Evolutionary conservation across 2,329 filamentous ascomycete genomes (phyloP), one percentile per base, ranked within the genome.

Genomic region (Colletotrichum spaethianum): DNA sequence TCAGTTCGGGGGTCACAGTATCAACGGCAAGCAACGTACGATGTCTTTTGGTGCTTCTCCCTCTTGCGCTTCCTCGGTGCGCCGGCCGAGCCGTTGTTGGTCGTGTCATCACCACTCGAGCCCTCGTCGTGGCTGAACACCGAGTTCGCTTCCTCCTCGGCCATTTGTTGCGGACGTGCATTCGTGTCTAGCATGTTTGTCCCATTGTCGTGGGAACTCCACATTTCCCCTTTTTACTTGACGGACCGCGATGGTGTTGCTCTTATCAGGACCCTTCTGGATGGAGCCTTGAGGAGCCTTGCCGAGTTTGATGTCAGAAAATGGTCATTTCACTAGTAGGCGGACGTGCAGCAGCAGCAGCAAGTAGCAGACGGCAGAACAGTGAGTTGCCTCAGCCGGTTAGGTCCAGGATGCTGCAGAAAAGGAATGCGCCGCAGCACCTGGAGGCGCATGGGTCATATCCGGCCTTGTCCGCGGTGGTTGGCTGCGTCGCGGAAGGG

Each of bases 41-140:
- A 84, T 67, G 82, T 83, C 80, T 84, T 84, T 67, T 83, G 81
- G 72, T 84, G 80, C 71, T 81, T 82, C 74, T 80, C 76, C 73
- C 81, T 80, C 77, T 83, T 83, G 55, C 83, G 78, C 75, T 84
- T 84, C 75, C 79, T 82, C 69, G 74, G 71, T 31, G 73, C 66
- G 14, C 76, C 75, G 18, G 72, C 75, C 63, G 78, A 78, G 48
- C 75, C 57, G 46, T 80, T 77, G 67, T 77, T 75, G 61, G 74
- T 70, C 4, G 78, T 78, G 33, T 83, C 82, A 38, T 83, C 82
- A 69, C 74, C 80, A 72, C 82, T 83, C 48, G 81, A 83, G 71
- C 75, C 79, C n/a, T 82, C 80, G 60, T 82, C 80, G 75, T 81
- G 77, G 67, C 80, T 81, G 56, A 81, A 75, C 5, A 70, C 78